phyloP scores from a whole-genome alignment of 2,329 filamentous ascomycete genomes.

The Ophiosphaerella herpotricha region DNA sequence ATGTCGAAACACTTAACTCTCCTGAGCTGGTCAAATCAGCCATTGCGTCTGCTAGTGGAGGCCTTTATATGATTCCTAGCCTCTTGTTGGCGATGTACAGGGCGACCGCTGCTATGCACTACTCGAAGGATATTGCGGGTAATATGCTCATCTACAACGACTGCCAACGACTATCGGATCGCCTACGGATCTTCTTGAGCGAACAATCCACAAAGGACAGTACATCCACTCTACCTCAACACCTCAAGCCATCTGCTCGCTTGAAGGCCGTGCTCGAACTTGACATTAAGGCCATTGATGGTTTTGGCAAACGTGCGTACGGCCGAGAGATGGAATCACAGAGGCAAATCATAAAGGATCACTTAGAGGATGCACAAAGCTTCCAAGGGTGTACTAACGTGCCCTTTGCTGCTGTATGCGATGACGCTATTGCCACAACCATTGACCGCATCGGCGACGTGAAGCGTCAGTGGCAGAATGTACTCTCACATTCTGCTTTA shows the following conservation, averaged over 20 bases:
- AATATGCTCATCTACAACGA: slow-evolving; percentile 71
- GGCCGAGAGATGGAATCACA: slow-evolving; percentile 68
- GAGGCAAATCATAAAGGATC: slow-evolving; percentile 64
- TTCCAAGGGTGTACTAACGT: slow-evolving; percentile 63
- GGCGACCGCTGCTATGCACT: slow-evolving; percentile 75
- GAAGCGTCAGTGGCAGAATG: slow-evolving; percentile 60
- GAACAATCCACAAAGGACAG: slow-evolving; percentile 46
- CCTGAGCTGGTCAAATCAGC: slow-evolving; percentile 54
- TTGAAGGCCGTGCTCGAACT: slow-evolving; percentile 56
- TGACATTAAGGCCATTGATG: slow-evolving; percentile 61
- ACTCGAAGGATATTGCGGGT: slow-evolving; percentile 62
- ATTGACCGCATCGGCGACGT: slow-evolving; percentile 63
- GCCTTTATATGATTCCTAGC: slow-evolving; percentile 72
- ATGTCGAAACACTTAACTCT: slow-evolving; percentile 60
- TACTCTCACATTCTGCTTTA: slow-evolving; percentile 63
- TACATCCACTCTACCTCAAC: slow-evolving; percentile 33
- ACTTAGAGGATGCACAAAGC: slow-evolving; percentile 66
- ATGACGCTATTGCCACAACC: slow-evolving; percentile 62
- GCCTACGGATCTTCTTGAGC: slow-evolving; percentile 55
- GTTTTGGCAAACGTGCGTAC: slow-evolving; percentile 65
- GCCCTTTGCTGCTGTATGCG: slow-evolving; percentile 64
- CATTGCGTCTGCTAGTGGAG: slow-evolving; percentile 69
- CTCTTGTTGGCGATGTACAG: slow-evolving; percentile 78
- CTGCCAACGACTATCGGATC: slow-evolving; percentile 61
- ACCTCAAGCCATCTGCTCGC: slow-evolving; percentile 41